Evolutionary conservation across 108 stramenopile species (phyloP), one percentile per base, ranked within the genome.

Genomic region (Cyclotella choctawhatcheeana): DNA sequence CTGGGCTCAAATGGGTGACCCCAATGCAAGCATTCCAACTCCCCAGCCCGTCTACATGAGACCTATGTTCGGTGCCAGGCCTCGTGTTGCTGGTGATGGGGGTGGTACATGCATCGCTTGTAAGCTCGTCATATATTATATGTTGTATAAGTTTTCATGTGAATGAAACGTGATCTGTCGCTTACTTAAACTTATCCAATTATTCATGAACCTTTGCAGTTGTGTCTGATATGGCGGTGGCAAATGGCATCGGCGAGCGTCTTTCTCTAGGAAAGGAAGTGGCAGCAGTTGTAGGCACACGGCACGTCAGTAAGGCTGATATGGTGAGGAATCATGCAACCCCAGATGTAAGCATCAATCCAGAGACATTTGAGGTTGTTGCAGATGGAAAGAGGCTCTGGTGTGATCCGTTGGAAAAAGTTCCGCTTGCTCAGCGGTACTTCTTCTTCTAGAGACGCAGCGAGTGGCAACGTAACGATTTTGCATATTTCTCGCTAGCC

Each of bases 1-100:
- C 8, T 98, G 90, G 86, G 89, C 92, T 0, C 97, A 98, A 82
- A 99, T 99, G 98, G 98, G 98, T 16, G 98, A 99, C 80, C 95
- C 98, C 50, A 99, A 99, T 65, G 98, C 97, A 24, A 84, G 82
- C 54, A 98, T 99, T 58, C 98, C 98, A 3, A 99, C 98, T 1
- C 97, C 97, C 17, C 93, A 99, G 77, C 98, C 98, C 16, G 97
- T 98, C 29, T 76, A 82, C 58, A 99, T 99, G 98, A 86, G 97
- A 24, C 97, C 96, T 33, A 98, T 98, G 97, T 99, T 94, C 74
- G 97, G 93, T 25, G 95, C 96, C 1, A 50, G 74, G 29, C 44
- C 77, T 18, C 73, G 74, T 26, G 83, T 75, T 16, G 84, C 82
- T 24, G 73, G 69, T 4, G 84, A 69, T 47, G 83, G 72, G 31